These are phyloP conservation scores for Cryptosporidium sp. DNA, from an alignment of 169 alveolate species.

Conservation along the genomic window DNA sequence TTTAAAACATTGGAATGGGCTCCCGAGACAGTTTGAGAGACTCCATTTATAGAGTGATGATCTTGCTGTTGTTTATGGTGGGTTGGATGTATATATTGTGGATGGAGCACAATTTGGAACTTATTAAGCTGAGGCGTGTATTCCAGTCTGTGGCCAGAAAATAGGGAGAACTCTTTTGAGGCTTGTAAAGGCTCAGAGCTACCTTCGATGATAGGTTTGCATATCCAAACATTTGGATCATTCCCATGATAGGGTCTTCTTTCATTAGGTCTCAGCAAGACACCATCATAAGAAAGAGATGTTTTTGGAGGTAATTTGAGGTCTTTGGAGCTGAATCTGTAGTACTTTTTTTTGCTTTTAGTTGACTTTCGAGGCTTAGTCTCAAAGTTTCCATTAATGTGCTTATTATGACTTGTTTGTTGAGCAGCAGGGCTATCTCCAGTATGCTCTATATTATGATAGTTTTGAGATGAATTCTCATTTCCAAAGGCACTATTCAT, in stretches of 20 bases:
- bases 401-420: too few relatives aligned
- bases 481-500: not conserved
- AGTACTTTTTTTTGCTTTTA: not conserved
- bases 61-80: constrained; percentile 3
- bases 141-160: constrained; percentile 52
- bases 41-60: not conserved
- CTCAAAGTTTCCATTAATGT: not conserved
- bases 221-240: constrained; percentile 60
- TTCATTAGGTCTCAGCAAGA: constrained; percentile 64
- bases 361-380: not conserved
- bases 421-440: not conserved
- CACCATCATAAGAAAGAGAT: constrained; percentile 30
- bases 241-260: constrained; percentile 64
- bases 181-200: constrained; percentile 43
- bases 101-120: constrained; percentile 49
- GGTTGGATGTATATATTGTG: constrained; percentile 17
- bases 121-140: constrained; percentile 58
- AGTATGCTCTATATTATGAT: not conserved
- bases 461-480: not conserved
- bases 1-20: not conserved
- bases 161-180: constrained; percentile 59
- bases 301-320: constrained; percentile 68
- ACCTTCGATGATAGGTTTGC: constrained; percentile 47
- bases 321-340: constrained; percentile 10
- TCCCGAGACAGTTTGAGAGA: not conserved